These are phyloP conservation scores for Jackrogersella minutella DNA, from an alignment of 495 filamentous ascomycete genomes.

Conservation along the genomic window DNA sequence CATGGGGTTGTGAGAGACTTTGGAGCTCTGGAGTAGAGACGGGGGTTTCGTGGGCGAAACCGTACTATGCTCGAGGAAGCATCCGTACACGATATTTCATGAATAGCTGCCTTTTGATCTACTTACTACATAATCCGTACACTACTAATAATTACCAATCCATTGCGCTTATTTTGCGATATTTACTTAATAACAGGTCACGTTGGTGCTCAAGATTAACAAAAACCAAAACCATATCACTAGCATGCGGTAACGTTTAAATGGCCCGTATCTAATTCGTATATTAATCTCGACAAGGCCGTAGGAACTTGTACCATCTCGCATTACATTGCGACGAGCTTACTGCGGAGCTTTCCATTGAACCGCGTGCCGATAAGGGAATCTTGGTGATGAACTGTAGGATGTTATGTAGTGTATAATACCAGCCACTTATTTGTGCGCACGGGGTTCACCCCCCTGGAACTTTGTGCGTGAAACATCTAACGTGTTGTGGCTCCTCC, in stretches of 20 bases:
- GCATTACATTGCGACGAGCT: constrained; percentile 39
- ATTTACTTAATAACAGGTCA: constrained; percentile 7
- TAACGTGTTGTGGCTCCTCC: constrained; percentile 39
- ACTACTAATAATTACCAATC: constrained; percentile 35
- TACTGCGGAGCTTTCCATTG: constrained; percentile 32
- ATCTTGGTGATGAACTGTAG: constrained; percentile 14
- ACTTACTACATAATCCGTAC: constrained; percentile 30
- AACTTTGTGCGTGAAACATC: constrained; percentile 38
- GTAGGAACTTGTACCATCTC: constrained; percentile 20
- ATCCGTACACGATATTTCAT: constrained; percentile 40
- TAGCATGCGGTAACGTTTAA: constrained; percentile 18
- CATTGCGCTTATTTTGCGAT: not conserved
- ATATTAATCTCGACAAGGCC: constrained; percentile 34
- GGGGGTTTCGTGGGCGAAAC: constrained; percentile 10
- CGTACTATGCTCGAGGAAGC: constrained; percentile 10
- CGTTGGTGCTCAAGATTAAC: constrained; percentile 1
- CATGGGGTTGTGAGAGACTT: constrained; percentile 30
- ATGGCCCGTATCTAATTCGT: constrained; percentile 19
- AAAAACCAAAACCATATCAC: constrained; percentile 4
- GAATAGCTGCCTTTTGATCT: constrained; percentile 20
- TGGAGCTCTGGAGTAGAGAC: constrained; percentile 6
- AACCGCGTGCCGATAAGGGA: constrained; percentile 35
- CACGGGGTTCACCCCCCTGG: constrained; percentile 25
- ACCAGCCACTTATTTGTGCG: constrained; percentile 45
- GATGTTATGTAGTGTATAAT: constrained; percentile 35